Evolutionary conservation across 495 filamentous ascomycete species (phyloP).

Genomic region (Cudoniella acicularis): DNA sequence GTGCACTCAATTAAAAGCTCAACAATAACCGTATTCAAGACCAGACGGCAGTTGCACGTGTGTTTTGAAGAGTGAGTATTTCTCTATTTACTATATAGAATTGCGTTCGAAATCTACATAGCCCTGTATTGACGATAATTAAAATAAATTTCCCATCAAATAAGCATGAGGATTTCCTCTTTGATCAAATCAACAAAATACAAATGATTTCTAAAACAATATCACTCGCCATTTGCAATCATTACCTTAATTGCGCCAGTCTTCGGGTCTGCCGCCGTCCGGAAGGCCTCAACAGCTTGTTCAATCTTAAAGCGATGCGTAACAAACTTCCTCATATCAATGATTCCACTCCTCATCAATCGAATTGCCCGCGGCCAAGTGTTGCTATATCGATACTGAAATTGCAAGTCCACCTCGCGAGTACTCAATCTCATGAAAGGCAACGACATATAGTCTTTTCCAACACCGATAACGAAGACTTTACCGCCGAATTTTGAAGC

Average conservation of each 20-base stretch:
- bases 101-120: no score
- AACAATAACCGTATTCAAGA: no score
- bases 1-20: no score
- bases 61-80: no score
- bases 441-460: conserved; percentile 88
- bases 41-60: no score
- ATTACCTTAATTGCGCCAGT: conserved; percentile 94
- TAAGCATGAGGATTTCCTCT: no score
- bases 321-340: conserved; percentile 74
- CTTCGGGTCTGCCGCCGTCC: conserved; percentile 76
- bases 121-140: no score
- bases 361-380: conserved; percentile 93
- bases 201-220: conserved; percentile 67
- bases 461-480: conserved; percentile 90
- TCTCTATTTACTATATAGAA: no score
- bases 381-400: conserved; percentile 93
- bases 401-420: conserved; percentile 87
- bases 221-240: conserved; percentile 57
- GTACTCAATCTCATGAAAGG: conserved; percentile 90
- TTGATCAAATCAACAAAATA: no score
- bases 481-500: conserved; percentile 88
- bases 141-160: no score
- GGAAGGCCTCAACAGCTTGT: conserved; percentile 84
- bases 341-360: conserved; percentile 73
- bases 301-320: conserved; percentile 84